A percentile compares a stretch with the other conserved stretches of the same genome.
Conservation (phyloP, 192 early-diverging fungal species). For the Dimargaris verticillata region DNA sequence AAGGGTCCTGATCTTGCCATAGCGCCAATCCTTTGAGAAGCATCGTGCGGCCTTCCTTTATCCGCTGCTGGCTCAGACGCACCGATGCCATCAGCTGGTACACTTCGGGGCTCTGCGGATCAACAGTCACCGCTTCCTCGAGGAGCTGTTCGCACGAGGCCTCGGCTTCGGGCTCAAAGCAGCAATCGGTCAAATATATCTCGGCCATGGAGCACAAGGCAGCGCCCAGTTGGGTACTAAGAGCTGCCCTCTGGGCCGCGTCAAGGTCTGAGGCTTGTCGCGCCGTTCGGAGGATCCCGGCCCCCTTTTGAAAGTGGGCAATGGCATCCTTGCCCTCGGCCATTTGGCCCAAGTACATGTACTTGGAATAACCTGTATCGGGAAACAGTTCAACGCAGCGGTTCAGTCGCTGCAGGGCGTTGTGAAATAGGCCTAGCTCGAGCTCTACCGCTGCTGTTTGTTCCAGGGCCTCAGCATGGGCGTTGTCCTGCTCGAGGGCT, state of each 20-base stretch:
- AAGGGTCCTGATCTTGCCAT: constrained; percentile 45
- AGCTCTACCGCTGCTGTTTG: constrained; percentile 57
- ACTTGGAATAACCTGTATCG: constrained; percentile 52
- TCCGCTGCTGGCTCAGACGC: constrained; percentile 63
- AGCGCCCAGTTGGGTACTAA: constrained; percentile 53
- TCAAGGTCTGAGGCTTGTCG: constrained; percentile 22
- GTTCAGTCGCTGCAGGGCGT: constrained; percentile 39
- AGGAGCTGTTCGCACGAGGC: constrained; percentile 60
- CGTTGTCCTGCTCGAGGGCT: constrained; percentile 42
- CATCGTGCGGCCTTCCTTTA: constrained; percentile 56
- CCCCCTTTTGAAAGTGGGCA: constrained; percentile 50
- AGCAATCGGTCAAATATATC: constrained; percentile 95
- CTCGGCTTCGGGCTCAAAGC: constrained; percentile 85
- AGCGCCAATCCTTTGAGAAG: constrained; percentile 50
- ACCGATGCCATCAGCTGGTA: constrained; percentile 83
- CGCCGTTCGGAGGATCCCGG: constrained; percentile 44
- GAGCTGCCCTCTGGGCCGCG: constrained; percentile 13
- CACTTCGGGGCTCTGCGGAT: constrained; percentile 63
- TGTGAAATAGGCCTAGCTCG: constrained; percentile 49
- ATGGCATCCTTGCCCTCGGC: constrained; percentile 47
- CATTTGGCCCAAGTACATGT: constrained; percentile 77
- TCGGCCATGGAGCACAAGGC: constrained; percentile 91
- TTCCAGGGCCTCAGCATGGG: constrained; percentile 43
- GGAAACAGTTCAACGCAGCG: constrained; percentile 43
- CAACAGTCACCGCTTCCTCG: constrained; percentile 42